Base-by-base conservation (phyloP, 139 green algal genomes). In the Chlamydomonas incerta region DNA sequence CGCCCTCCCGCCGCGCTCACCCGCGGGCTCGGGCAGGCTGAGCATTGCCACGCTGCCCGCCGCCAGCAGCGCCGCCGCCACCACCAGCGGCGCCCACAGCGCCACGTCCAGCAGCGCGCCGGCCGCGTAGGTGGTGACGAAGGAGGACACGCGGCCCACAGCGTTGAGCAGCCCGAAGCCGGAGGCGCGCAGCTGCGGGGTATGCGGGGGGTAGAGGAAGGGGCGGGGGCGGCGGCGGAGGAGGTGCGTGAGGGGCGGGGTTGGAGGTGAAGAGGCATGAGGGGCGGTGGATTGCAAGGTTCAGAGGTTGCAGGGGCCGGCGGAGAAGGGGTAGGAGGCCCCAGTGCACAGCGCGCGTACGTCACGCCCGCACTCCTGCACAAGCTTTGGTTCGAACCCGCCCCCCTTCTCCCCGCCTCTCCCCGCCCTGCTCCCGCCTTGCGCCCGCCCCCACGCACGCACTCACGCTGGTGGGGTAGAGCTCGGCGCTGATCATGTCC, bases 401-500 rank as follows among this genome's bases (percentile, higher is more conserved):
- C n/a, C n/a, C n/a, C n/a, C n/a, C n/a, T n/a, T n/a, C n/a, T n/a
- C n/a, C n/a, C n/a, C n/a, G n/a, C n/a, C n/a, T n/a, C n/a, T n/a
- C n/a, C n/a, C n/a, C n/a, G n/a, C n/a, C n/a, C n/a, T n/a, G n/a
- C n/a, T n/a, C n/a, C n/a, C n/a, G n/a, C n/a, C n/a, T n/a, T n/a
- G n/a, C n/a, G n/a, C 23, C 68, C 14, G 62, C 52, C 52, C 52
- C 15, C 71, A 63, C 6, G 8, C n/a, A 26, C 1, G 1, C 5
- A 26, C 86, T 47, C 67, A 93, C 87, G 80, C 88, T 77, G 3
- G 88, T 93, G 47, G 90, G 88, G 72, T 92, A 93, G 33, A 91
- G 81, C 81, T 93, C 90, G 15, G 90, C 75, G 17, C 72, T 85
- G 70, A 90, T 88, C 62, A 91, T 82, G 80, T 92, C 88, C 35